Conservation (phyloP, 2,329 filamentous ascomycete species). For the Didymella keratinophila region DNA sequence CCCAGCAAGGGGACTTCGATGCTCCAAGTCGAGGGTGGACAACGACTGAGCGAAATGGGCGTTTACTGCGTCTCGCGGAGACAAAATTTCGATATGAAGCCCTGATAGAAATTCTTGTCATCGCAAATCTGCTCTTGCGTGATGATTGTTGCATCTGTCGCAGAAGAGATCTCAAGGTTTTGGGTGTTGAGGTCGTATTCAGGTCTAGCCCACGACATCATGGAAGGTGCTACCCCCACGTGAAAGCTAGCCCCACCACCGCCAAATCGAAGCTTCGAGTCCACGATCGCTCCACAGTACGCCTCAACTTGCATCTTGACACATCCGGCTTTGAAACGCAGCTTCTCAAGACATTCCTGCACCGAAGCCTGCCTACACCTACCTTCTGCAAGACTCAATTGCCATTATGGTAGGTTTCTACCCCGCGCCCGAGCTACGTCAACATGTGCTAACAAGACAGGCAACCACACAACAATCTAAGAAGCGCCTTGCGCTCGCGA, state of each 20-base stretch:
- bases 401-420: slow-evolving; percentile 41
- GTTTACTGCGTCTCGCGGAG: neutral
- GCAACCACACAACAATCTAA: slow-evolving; percentile 58
- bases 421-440: slow-evolving; percentile 23
- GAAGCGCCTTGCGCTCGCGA: slow-evolving; percentile 94
- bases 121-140: neutral
- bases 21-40: neutral
- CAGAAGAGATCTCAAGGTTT: neutral
- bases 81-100: neutral
- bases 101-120: no score
- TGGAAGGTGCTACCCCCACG: slow-evolving; percentile 3
- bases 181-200: neutral
- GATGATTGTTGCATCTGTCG: neutral
- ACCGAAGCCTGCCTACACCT: slow-evolving; percentile 3
- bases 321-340: neutral
- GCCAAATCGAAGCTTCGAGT: slow-evolving; percentile 38
- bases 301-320: slow-evolving; percentile 7
- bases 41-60: neutral
- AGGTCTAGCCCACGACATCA: neutral
- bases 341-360: neutral
- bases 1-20: neutral
- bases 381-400: slow-evolving; percentile 4
- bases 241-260: slow-evolving; percentile 16
- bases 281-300: slow-evolving; percentile 15
- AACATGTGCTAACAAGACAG: slow-evolving; percentile 35